Evolutionary conservation across 169 alveolate genomes (phyloP).

Genomic region (Miamiensis avidus): DNA sequence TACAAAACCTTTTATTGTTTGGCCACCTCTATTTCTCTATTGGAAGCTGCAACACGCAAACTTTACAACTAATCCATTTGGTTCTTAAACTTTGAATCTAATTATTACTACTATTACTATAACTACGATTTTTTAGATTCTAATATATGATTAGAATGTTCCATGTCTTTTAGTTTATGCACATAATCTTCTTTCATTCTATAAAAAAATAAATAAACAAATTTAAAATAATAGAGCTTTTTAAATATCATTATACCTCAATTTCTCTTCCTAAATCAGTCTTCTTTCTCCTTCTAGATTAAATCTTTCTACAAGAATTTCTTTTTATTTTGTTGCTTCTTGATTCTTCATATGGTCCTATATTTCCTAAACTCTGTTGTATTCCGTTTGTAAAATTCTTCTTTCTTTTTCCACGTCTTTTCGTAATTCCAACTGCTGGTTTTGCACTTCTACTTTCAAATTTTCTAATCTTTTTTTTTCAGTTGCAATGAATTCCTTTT

Average conservation of each 20-base stretch:
- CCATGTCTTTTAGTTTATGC: neutral
- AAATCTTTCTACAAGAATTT: neutral
- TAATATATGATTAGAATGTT: neutral
- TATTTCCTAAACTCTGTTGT: neutral
- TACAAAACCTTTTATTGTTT: too few relatives aligned
- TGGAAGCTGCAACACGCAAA: neutral
- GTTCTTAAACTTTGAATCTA: neutral
- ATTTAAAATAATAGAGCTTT: too few relatives aligned
- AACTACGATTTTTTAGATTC: neutral
- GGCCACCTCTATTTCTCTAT: neutral
- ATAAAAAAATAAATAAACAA: too few relatives aligned
- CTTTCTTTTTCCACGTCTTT: neutral
- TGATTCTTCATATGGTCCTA: neutral
- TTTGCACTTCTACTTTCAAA: neutral
- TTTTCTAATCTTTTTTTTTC: neutral
- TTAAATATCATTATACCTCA: neutral
- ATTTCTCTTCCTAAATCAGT: neutral
- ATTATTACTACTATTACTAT: too few relatives aligned
- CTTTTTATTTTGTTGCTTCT: neutral
- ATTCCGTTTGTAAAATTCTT: neutral
- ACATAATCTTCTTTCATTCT: neutral
- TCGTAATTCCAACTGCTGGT: too few relatives aligned
- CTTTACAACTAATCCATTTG: neutral
- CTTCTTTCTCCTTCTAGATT: neutral
- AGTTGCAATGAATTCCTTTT: neutral